Evolutionary conservation across 108 stramenopile genomes (phyloP), one percentile per base, ranked within the genome.

Genomic region (Skeletonema grethae): DNA sequence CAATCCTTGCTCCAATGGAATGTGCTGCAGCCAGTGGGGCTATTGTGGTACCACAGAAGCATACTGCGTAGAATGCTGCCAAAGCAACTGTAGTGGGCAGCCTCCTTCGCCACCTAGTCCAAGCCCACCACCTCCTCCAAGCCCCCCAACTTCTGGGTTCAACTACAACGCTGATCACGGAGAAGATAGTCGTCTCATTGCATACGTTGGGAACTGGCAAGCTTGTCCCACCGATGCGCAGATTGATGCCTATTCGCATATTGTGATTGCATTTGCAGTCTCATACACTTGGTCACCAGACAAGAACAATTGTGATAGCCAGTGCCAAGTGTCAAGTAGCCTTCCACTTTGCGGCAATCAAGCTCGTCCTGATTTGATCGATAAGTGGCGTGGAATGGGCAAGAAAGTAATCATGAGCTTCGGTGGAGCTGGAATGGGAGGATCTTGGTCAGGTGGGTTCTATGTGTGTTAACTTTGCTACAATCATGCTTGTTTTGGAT

Each of bases 141-240:
- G 48, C 20, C 57, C 65, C 61, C 57, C 72, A 9, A 53, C 50
- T 34, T 7, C 70, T 32, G 60, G 65, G 4, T 60, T 58, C 25
- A 58, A 65, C 69, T 56, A 72, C 20, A 31, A 31, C 57, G 65
- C 73, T 7, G 50, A 46, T 55, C 78, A 75, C 34, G 65, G 63
- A 72, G 82, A 74, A 39, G 79, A 84, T 45, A 79, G 76, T 9
- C 72, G 81, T 29, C 59, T 85, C 67, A 83, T 87, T 73, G 87
- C 87, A 11, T 85, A 84, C 48, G 48, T 87, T 34, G 87, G 84
- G 18, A 87, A 87, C 62, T 87, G 87, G 87, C 79, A 85, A 66
- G 15, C 82, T 25, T 87, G 87, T 72, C 87, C 87, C 8, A 85
- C 79, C 18, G 68, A 57, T 34, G 63, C 58, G 43, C 82, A 85